Conservation (phyloP, 1,284 basidiomycete genomes). For the Amylostereum areolatum region DNA sequence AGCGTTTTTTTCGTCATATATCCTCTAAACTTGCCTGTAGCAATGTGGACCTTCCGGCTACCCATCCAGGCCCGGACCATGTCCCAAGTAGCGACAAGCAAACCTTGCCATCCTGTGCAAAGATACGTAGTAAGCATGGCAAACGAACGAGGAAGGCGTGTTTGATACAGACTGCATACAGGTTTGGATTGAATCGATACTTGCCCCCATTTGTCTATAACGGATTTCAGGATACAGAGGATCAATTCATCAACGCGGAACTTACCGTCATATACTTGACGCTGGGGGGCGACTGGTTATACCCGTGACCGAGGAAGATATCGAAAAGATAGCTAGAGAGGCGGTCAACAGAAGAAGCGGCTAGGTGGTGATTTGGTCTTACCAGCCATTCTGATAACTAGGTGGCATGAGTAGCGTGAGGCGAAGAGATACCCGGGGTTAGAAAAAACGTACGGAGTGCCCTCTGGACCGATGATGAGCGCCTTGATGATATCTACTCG, state of each 20-base stretch:
- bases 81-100: slow-evolving; percentile 88
- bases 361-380: slow-evolving; percentile 17
- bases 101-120: slow-evolving; percentile 79
- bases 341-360: slow-evolving; percentile 11
- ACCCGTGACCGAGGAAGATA: slow-evolving; percentile 80
- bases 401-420: background rate
- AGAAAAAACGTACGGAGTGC: slow-evolving; percentile 75
- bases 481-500: slow-evolving; percentile 90
- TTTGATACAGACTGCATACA: slow-evolving; percentile 59
- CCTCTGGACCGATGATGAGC: slow-evolving; percentile 84
- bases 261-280: slow-evolving; percentile 88
- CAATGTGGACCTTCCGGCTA: slow-evolving; percentile 14
- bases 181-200: slow-evolving; percentile 87
- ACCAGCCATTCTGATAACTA: slow-evolving; percentile 84
- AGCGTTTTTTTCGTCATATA: slow-evolving; percentile 2
- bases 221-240: background rate
- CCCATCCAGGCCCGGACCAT: slow-evolving; percentile 66
- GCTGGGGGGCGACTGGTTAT: slow-evolving; percentile 75
- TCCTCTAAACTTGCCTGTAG: slow-evolving; percentile 41
- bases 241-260: background rate
- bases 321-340: slow-evolving; percentile 68
- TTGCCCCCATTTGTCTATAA: slow-evolving; percentile 82
- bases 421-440: slow-evolving; percentile 3
- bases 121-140: background rate
- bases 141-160: background rate